Percentiles rank a stretch among this genome's conserved stretches.
Evolutionary conservation across 2,329 filamentous ascomycete genomes (phyloP).

Genomic region (Epichloe uncinata): DNA sequence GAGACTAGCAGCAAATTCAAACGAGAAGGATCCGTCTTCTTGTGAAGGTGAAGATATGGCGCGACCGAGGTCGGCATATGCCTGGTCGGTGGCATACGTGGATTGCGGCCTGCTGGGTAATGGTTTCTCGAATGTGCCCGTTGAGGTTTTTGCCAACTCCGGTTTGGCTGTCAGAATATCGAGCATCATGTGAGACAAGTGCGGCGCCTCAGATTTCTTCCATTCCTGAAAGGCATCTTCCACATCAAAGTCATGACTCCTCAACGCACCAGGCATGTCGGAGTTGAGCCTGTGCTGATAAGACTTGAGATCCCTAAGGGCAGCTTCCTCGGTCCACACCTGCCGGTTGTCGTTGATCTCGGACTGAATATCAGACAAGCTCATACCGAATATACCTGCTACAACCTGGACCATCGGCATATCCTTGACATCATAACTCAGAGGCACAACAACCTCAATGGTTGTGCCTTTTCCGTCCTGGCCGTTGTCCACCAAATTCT

Average conservation of each 20-base stretch:
- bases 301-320: slow-evolving; percentile 78
- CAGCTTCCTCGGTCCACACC: slow-evolving; percentile 83
- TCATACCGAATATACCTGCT: slow-evolving; percentile 71
- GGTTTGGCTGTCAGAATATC: slow-evolving; percentile 79
- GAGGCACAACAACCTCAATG: slow-evolving; percentile 68
- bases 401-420: slow-evolving; percentile 90
- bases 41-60: slow-evolving; percentile 35
- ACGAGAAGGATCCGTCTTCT: slow-evolving; percentile 27
- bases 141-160: slow-evolving; percentile 66
- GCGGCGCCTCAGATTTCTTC: slow-evolving; percentile 79
- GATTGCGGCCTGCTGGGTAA: slow-evolving; percentile 38
- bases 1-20: slow-evolving; percentile 58
- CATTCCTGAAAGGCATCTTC: slow-evolving; percentile 81
- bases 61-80: slow-evolving; percentile 39
- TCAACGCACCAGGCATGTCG: slow-evolving; percentile 62
- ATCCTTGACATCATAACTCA: slow-evolving; percentile 89
- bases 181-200: slow-evolving; percentile 86
- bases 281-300: slow-evolving; percentile 85
- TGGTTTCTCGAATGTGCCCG: slow-evolving; percentile 41
- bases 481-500: slow-evolving; percentile 49
- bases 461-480: slow-evolving; percentile 31
- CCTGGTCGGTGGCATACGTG: slow-evolving; percentile 33
- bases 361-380: slow-evolving; percentile 65
- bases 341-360: slow-evolving; percentile 75
- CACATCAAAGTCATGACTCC: slow-evolving; percentile 75